Percentiles rank a stretch among this genome's conserved stretches.
These are phyloP conservation scores for Mycena citricolor DNA, from an alignment of 1,284 basidiomycete genomes.

Conservation along the genomic window DNA sequence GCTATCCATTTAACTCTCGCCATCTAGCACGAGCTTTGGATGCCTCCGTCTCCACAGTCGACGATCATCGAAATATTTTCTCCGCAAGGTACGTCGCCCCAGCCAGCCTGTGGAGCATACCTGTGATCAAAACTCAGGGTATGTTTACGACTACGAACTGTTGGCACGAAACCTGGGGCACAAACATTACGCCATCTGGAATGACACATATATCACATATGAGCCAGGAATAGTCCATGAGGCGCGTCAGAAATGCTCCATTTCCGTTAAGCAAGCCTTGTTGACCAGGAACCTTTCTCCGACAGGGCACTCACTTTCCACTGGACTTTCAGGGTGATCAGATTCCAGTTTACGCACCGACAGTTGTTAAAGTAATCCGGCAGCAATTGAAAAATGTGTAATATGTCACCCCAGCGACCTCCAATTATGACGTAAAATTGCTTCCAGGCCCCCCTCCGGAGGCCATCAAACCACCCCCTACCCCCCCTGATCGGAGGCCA, in stretches of 20 bases:
- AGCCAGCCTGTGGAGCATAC: not conserved
- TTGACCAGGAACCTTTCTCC: no score
- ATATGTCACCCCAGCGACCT: no score
- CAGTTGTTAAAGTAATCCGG: constrained; percentile 26
- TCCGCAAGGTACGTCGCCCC: constrained; percentile 30
- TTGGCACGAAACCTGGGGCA: constrained; percentile 41
- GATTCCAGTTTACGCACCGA: constrained; percentile 35
- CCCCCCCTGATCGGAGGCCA: no score
- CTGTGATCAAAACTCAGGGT: constrained; percentile 34
- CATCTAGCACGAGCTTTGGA: constrained; percentile 44
- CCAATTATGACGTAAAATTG: no score
- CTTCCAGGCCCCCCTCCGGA: no score
- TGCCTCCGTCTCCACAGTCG: constrained; percentile 38
- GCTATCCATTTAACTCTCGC: no score
- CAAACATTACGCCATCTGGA: constrained; percentile 44
- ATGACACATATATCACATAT: constrained; percentile 38
- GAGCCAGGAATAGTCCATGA: constrained; percentile 34
- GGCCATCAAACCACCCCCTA: no score
- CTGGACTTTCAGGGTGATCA: constrained; percentile 33
- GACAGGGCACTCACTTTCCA: constrained; percentile 33
- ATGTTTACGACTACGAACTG: constrained; percentile 41
- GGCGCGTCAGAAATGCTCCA: constrained; percentile 21
- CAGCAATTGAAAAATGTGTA: constrained; percentile 23
- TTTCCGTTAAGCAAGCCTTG: not conserved
- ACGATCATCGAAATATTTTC: constrained; percentile 41